Base-by-base conservation (phyloP, 1,139 yeast species). In the Pneumocystis canis region DNA sequence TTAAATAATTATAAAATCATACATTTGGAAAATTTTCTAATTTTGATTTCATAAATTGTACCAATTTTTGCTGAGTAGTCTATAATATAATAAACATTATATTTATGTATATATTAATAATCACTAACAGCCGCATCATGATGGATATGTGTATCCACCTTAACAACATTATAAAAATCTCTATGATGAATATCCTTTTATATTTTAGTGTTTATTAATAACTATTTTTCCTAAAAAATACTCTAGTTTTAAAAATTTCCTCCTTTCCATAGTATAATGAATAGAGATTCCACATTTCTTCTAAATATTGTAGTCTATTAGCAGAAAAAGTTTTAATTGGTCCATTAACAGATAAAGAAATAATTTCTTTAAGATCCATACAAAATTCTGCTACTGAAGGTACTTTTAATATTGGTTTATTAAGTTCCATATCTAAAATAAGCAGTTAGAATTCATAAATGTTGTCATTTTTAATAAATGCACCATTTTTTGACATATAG, bases 141-240 rank as follows among this genome's bases (percentile, higher is more conserved):
- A 74, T 94, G 99, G 71, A 94, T 96, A 78, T 94, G 99, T 16
- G 98, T 94, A 72, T 94, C 99, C 58, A 94, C 99, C 73, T 94
- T 94, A 78, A 98, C 84, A 61, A 94, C 98, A 71, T 94, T 94
- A 76, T 94, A 94, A 71, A 94, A 94, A 75, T 94, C 99, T 73
- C 98, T 83, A 73, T 92, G 99, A 2, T 97, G 97, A 67, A 88
- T 84, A 65, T 81, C 70, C 69, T 61, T 20, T 47, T 20, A 20
- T 25, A 25, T 47, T 25, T 47, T 20, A 37, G 39, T 16, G n/a
- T 16, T 31, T 60, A 9, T 31, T 11, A 58, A 14, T 14, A 20
- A 25, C 18, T 9, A 18, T 37, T 78, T 69, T 30, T 11, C n/a
- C n/a, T n/a, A n/a, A 18, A 41, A 18, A 40, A 14, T 37, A 62